Evolutionary conservation across 805 yeast species (phyloP).

Genomic region (Yamadazyma sp.): DNA sequence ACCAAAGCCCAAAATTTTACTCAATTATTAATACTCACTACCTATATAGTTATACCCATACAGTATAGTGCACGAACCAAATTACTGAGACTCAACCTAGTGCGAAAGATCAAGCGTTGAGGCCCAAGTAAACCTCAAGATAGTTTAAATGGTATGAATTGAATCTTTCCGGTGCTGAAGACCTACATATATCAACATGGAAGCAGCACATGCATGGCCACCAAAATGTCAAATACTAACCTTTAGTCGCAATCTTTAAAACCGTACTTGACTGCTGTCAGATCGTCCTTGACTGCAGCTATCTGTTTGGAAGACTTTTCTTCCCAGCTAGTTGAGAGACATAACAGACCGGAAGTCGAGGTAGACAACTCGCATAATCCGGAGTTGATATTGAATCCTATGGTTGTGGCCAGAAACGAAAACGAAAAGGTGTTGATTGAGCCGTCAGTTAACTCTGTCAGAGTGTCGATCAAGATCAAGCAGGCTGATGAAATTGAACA

Average conservation of each 20-base stretch:
- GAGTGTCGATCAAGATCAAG: slow-evolving; percentile 89
- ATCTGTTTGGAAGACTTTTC: slow-evolving; percentile 90
- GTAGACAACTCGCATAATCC: slow-evolving; percentile 68
- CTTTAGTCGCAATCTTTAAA: slow-evolving; percentile 87
- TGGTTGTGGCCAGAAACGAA: slow-evolving; percentile 89
- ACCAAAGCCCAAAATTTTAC: slow-evolving; percentile 3
- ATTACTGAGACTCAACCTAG: too few relatives aligned
- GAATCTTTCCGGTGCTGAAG: too few relatives aligned
- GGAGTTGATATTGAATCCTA: slow-evolving; percentile 83
- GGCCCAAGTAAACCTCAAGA: too few relatives aligned
- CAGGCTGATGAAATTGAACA: slow-evolving; percentile 98
- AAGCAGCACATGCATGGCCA: too few relatives aligned
- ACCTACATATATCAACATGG: too few relatives aligned
- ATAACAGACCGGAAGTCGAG: slow-evolving; percentile 95
- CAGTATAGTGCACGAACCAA: too few relatives aligned
- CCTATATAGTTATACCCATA: too few relatives aligned
- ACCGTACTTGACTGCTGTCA: slow-evolving; percentile 91
- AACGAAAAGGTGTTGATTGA: slow-evolving; percentile 91
- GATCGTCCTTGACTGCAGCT: slow-evolving; percentile 91
- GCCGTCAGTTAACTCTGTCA: slow-evolving; percentile 87
- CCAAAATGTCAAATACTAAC: slow-evolving; percentile 8
- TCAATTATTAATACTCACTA: too few relatives aligned
- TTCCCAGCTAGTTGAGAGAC: slow-evolving; percentile 94
- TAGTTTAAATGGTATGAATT: too few relatives aligned
- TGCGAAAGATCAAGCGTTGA: too few relatives aligned